Base-by-base conservation (phyloP, 495 filamentous ascomycete genomes). In the Paragyromitra xinjiangensis region DNA sequence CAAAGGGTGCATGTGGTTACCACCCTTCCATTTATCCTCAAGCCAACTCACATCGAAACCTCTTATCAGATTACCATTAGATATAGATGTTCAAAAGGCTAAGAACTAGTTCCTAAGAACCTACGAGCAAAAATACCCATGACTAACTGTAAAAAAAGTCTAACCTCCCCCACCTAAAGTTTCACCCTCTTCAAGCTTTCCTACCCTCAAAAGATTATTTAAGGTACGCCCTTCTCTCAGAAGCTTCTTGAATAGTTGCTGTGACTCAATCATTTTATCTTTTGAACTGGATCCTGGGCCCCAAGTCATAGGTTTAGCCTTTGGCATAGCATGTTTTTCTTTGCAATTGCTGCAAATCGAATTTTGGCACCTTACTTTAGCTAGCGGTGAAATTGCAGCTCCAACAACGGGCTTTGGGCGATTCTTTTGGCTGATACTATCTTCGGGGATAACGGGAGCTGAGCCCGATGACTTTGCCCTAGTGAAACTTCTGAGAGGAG, bases 241-340 rank as follows among this genome's bases (percentile, higher is more conserved):
- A 2, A 67, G 6, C 22, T 26, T 6, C 39, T 6, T 5, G 37
- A 22, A 37, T 59, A 6, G 24, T 6, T 14, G 0, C 16, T 39
- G 3, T 8, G 45, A 6, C 34, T 53, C 7, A 4, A 16, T 37
- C 37, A 44, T 42, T 39, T 68, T 29, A 42, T 56, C 34, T 12
- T n/a, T 56, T 37, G 48, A 56, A 37, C 50, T 68, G 26, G 65
- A 56, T 14, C 1, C 19, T 42, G 37, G 50, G 5, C 65, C 65
- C 48, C 37, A 42, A 5, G 12, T 34, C 19, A 67, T 24, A 19
- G 8, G 11, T n/a, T 16, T 55, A 6, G n/a, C 24, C 7, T 1
- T 39, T 59, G 1, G 56, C 37, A 6, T 9, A 16, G 26, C 14
- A 59, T 12, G 26, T 2, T 14, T 37, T 14, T 2, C n/a, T 59